Base-by-base conservation (phyloP, 805 yeast genomes). In the Myxozyma lipomycoides region DNA sequence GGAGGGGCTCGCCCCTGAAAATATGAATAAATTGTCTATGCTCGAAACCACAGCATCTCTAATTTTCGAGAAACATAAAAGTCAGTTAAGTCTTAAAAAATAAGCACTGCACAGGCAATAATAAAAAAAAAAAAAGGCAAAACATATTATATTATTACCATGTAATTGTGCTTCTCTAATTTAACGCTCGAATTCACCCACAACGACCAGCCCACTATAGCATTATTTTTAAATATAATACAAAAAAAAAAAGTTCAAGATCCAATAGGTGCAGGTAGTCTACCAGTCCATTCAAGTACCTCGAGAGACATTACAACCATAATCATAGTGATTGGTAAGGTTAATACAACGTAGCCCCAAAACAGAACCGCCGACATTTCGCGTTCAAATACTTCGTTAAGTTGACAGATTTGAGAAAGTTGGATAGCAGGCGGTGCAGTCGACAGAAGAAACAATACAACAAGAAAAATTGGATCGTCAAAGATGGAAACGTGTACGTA, bases 381-480 rank as follows among this genome's bases (percentile, higher is more conserved):
- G 52, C 73, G 70, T 60, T 81, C 84, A 64, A 76, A 81, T 24
- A 81, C 73, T 43, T 73, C 74, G 63, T 81, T 81, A 48, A 81
- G 64, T 61, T 79, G 84, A 50, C 82, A 79, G 51, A 81, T 81
- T 62, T 81, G 86, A 17, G 82, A 75, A 40, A 81, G 72, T 67
- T 81, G 86, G 57, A 81, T 80, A 5, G 86, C 86, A 1, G 86
- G 85, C 2, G 86, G 86, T 1, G 83, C 75, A 1, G 78, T 73
- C 1, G 84, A 79, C 41, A 81, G 71, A 18, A 81, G 68, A 58
- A 81, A 81, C 10, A 79, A 72, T 40, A 81, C 81, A 40, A 81
- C 74, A 53, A 81, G 64, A 59, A 81, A 81, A 48, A 81, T 78
- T 7, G 86, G 86, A 62, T 81, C 77, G 59, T 72, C 75, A 30